Evolutionary conservation across 2,329 filamentous ascomycete species (phyloP).

Genomic region (Clarireedia monteithiana): DNA sequence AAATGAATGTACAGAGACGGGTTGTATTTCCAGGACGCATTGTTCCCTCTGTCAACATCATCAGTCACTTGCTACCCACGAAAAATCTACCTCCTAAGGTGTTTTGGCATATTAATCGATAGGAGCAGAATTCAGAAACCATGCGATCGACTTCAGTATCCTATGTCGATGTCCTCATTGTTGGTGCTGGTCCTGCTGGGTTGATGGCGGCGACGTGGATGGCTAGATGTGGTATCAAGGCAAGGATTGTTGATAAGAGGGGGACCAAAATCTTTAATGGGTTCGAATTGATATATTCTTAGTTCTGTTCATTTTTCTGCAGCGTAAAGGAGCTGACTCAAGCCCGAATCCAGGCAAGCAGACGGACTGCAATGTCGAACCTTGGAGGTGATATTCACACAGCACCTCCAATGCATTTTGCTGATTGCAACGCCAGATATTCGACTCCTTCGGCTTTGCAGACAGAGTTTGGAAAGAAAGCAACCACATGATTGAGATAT

Average conservation of each 20-base stretch:
- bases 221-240: conserved; percentile 39
- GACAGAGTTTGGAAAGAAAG: conserved; percentile 57
- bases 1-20: too few species aligned
- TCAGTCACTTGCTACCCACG: too few species aligned
- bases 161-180: conserved; percentile 39
- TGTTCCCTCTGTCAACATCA: too few species aligned
- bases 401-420: conserved; percentile 44
- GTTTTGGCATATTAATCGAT: neutral
- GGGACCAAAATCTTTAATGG: conserved; percentile 28
- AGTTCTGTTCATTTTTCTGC: too few species aligned
- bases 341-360: conserved; percentile 42
- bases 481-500: conserved; percentile 61
- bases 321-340: too few species aligned
- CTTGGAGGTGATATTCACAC: conserved; percentile 43
- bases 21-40: too few species aligned
- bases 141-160: neutral
- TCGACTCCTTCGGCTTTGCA: conserved; percentile 62
- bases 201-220: conserved; percentile 44
- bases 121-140: neutral
- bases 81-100: too few species aligned
- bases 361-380: conserved; percentile 55
- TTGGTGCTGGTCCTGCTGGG: conserved; percentile 43
- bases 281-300: neutral
- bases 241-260: conserved; percentile 40
- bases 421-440: conserved; percentile 51